Conservation (phyloP, 2,329 filamentous ascomycete genomes). For the Ophidiomyces ophidiicola region DNA sequence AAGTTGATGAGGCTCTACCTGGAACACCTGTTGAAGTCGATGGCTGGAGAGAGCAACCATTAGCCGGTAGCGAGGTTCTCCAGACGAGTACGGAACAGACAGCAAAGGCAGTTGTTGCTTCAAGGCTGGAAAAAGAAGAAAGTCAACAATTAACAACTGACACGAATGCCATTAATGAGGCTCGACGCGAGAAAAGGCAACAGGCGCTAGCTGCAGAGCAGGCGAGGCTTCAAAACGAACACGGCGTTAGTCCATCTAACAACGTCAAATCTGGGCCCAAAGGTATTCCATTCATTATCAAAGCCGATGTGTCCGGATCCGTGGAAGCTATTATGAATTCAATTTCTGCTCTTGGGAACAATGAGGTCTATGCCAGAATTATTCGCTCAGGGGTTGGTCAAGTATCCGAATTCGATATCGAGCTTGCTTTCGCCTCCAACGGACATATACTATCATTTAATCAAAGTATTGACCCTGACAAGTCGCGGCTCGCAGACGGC, state of each 20-base stretch:
- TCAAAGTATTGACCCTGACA: slow-evolving; percentile 52
- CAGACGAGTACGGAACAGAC: slow-evolving; percentile 68
- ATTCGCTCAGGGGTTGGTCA: slow-evolving; percentile 66
- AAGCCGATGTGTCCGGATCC: slow-evolving; percentile 85
- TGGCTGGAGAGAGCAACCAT: slow-evolving; percentile 82
- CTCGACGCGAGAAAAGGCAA: slow-evolving; percentile 47
- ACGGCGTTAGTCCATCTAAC: slow-evolving; percentile 14
- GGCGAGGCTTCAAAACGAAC: slow-evolving; percentile 32
- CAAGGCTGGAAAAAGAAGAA: slow-evolving; percentile 60
- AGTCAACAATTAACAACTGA: slow-evolving; percentile 53
- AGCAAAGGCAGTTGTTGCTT: slow-evolving; percentile 65
- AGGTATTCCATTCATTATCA: slow-evolving; percentile 70
- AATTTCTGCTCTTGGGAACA: slow-evolving; percentile 66
- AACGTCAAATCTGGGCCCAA: slow-evolving; percentile 36
- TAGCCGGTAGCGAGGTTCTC: slow-evolving; percentile 75
- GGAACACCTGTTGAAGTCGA: slow-evolving; percentile 86
- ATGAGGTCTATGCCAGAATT: slow-evolving; percentile 66
- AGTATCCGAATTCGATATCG: slow-evolving; percentile 74
- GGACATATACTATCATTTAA: slow-evolving; percentile 83
- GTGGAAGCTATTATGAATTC: slow-evolving; percentile 78
- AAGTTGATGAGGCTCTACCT: slow-evolving; percentile 62
- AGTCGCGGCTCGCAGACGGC: slow-evolving; percentile 56
- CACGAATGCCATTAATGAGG: slow-evolving; percentile 65
- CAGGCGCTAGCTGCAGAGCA: slow-evolving; percentile 23
- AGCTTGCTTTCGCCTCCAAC: slow-evolving; percentile 66